Evolutionary conservation across 345 rosid species (phyloP).

Genomic region (Salix suchowensis): DNA sequence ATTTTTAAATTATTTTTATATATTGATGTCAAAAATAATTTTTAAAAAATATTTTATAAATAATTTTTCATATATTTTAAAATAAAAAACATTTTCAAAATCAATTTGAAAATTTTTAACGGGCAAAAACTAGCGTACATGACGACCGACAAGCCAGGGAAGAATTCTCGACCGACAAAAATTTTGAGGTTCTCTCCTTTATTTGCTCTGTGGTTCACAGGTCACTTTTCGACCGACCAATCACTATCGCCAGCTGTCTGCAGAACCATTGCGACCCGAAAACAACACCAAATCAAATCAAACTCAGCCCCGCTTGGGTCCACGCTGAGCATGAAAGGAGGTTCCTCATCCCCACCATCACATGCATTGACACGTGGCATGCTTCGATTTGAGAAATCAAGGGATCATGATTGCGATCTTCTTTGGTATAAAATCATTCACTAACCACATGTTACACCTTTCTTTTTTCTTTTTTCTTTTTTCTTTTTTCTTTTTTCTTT

Average conservation of each 20-base stretch:
- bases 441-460: not conserved
- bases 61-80: too few relatives aligned
- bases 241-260: constrained; percentile 31
- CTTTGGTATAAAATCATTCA: not conserved
- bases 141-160: too few relatives aligned
- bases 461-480: too few relatives aligned
- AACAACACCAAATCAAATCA: too few relatives aligned
- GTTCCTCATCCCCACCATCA: constrained; percentile 15
- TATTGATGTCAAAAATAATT: too few relatives aligned
- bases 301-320: not conserved
- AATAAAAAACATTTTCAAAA: too few relatives aligned
- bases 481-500: too few relatives aligned
- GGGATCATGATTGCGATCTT: not conserved
- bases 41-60: too few relatives aligned
- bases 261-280: not conserved
- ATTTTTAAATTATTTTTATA: too few relatives aligned
- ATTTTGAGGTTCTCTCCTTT: too few relatives aligned
- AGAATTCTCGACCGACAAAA: not conserved
- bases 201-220: constrained; percentile 16
- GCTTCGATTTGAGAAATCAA: not conserved
- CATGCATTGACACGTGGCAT: constrained; percentile 28
- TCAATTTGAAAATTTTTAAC: too few relatives aligned
- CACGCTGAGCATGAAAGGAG: not conserved
- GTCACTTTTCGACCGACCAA: constrained; percentile 37
- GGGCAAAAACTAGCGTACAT: too few relatives aligned